Conservation (phyloP, 2,329 filamentous ascomycete genomes). For the Fusarium sp. region DNA sequence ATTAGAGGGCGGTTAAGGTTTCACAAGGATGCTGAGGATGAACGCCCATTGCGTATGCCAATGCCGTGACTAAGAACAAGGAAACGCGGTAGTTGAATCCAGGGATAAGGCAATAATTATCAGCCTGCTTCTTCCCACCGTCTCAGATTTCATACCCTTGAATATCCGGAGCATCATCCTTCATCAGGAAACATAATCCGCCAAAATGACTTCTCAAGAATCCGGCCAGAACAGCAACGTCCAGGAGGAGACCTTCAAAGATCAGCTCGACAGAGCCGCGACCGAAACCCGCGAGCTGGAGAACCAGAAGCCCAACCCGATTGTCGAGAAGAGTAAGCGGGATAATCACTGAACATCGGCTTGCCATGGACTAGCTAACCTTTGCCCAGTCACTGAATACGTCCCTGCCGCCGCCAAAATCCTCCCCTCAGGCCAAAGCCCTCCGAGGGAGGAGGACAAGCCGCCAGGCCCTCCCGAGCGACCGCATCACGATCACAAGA, state of each 20-base stretch:
- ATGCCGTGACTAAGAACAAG: conserved; percentile 29
- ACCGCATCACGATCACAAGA: conserved; percentile 57
- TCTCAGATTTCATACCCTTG: neutral
- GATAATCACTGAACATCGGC: neutral
- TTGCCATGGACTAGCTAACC: conserved; percentile 27
- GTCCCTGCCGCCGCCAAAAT: conserved; percentile 55
- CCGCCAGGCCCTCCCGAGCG: conserved; percentile 52
- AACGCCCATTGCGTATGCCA: conserved; percentile 40
- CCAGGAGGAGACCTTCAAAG: conserved; percentile 51
- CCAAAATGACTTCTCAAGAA: conserved; percentile 31
- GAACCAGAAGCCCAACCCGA: conserved; percentile 45
- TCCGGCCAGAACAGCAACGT: conserved; percentile 11
- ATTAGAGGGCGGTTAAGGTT: conserved; percentile 12
- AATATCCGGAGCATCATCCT: conserved; percentile 7
- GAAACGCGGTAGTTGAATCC: conserved; percentile 13
- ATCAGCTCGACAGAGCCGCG: conserved; percentile 56
- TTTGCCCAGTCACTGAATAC: conserved; percentile 53
- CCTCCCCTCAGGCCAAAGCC: conserved; percentile 49
- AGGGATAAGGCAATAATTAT: conserved; percentile 13
- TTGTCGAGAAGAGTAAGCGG: conserved; percentile 56
- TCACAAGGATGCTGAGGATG: conserved; percentile 24
- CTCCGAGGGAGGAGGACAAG: conserved; percentile 33
- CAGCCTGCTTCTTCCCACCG: neutral
- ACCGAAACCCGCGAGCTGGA: conserved; percentile 45
- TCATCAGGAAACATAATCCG: conserved; percentile 10